Evolutionary conservation across 306 rosid species (phyloP), one percentile per base, ranked within the genome.

Genomic region (Hylodesmum podocarpum): DNA sequence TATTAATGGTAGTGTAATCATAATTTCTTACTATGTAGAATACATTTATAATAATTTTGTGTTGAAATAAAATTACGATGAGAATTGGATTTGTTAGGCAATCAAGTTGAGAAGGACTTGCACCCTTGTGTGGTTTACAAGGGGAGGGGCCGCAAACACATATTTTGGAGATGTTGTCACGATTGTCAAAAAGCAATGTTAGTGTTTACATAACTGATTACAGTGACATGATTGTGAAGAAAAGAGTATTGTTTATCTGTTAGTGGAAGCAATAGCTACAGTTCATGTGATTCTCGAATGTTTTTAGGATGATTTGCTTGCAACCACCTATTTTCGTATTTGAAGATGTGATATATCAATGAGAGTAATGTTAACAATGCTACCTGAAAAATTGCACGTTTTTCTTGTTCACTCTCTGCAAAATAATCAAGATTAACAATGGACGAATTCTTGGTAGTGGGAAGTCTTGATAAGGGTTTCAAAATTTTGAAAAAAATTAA

Each of bases 91-190:
- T 22, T 75, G 37, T 4, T 53, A 16, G 41, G 47, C 16, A 77
- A 65, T 77, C 65, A 63, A 77, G 57, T 51, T 70, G 82, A 70
- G 67, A 31, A 47, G 34, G 81, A 76, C 67, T 62, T 66, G 41
- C 44, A 4, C 40, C 16, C 63, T 57, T 57, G 3, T 15, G 40
- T n/a, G 66, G 66, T 7, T 71, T 22, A 4, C 11, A 16, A 15
- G 22, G 33, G 27, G 31, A 18, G 71, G 66, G 80, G 19, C 66
- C 72, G 3, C 49, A 51, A 43, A 81, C 62, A 73, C 62, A 78
- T 31, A 82, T 66, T 73, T 70, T 57, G 41, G 5, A 3, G 40
- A 46, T 70, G 58, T 81, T 51, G 29, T 15, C 41, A 21, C 24
- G 36, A 40, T 47, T 27, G 21, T 6, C 16, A 66, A 64, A 64